Conservation (phyloP, 208 protist species). For the Leishmania major region DNA sequence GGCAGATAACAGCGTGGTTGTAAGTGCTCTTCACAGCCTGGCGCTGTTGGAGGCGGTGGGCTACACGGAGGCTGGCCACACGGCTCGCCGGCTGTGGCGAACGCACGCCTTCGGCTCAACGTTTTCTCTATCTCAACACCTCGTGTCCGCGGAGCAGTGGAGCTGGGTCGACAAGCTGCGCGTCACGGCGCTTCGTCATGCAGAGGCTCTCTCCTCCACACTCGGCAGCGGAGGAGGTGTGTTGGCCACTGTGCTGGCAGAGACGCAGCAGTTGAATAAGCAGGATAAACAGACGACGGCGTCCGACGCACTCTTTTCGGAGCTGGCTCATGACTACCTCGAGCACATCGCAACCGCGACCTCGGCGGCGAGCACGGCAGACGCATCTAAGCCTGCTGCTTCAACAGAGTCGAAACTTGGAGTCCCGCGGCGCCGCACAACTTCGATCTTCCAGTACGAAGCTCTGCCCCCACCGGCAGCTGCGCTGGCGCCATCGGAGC, state of each 20-base stretch:
- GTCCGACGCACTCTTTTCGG: slow-evolving; percentile 35
- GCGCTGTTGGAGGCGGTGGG: slow-evolving; percentile 25
- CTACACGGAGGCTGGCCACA: slow-evolving; percentile 20
- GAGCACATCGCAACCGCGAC: background rate
- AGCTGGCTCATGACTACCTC: slow-evolving; percentile 30
- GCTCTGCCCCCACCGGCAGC: background rate
- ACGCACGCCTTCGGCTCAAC: background rate
- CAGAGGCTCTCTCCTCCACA: slow-evolving; percentile 5
- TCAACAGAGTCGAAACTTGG: background rate
- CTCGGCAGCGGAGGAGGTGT: background rate
- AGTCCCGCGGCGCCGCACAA: background rate
- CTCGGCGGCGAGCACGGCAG: background rate
- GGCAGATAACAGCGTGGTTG: background rate
- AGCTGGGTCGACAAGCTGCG: slow-evolving; percentile 14
- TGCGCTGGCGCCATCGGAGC: background rate
- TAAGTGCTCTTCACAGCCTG: slow-evolving; percentile 5
- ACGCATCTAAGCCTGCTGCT: background rate
- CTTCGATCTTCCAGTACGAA: slow-evolving; percentile 13
- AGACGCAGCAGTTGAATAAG: slow-evolving; percentile 7
- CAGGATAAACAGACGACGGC: background rate
- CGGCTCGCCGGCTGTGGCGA: slow-evolving; percentile 7
- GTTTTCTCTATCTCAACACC: background rate
- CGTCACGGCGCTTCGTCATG: slow-evolving; percentile 6
- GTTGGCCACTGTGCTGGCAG: background rate
- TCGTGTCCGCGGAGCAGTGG: background rate